phyloP scores from a whole-genome alignment of 2,329 filamentous ascomycete genomes.

The Metarhizium brunneum region DNA sequence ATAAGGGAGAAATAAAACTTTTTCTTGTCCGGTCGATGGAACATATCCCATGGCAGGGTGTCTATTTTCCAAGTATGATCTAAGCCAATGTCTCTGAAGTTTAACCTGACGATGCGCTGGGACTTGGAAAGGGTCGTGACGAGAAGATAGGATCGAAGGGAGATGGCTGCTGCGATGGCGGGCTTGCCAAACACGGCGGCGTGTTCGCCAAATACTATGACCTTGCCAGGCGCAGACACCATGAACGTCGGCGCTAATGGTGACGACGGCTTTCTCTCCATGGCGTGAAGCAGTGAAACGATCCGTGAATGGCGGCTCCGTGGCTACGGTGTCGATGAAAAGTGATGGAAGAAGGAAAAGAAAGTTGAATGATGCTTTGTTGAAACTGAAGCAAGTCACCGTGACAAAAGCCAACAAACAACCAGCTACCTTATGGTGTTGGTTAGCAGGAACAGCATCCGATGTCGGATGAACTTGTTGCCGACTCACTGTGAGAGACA shows the following conservation, averaged over 20 bases:
- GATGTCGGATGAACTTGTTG: too few species aligned
- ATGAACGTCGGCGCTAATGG: background rate
- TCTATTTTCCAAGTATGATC: slow-evolving; percentile 9
- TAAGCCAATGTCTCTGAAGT: slow-evolving; percentile 10
- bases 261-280: background rate
- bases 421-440: too few species aligned
- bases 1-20: background rate
- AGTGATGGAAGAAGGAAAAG: too few species aligned
- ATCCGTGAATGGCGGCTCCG: too few species aligned
- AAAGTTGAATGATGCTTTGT: too few species aligned
- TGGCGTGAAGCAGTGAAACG: background rate
- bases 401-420: too few species aligned
- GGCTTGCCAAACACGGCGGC: slow-evolving; percentile 10
- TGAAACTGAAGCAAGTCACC: too few species aligned
- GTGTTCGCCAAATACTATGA: slow-evolving; percentile 11
- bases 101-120: slow-evolving; percentile 6
- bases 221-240: slow-evolving; percentile 4
- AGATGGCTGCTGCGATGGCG: slow-evolving; percentile 11
- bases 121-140: slow-evolving; percentile 9
- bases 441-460: too few species aligned
- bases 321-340: too few species aligned
- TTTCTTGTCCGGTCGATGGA: background rate
- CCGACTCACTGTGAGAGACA: too few species aligned
- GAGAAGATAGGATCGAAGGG: slow-evolving; percentile 10
- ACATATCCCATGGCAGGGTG: slow-evolving; percentile 2